Evolutionary conservation across 2,329 filamentous ascomycete species (phyloP), one percentile per base, ranked within the genome.

Genomic region (Cercospora zeina): DNA sequence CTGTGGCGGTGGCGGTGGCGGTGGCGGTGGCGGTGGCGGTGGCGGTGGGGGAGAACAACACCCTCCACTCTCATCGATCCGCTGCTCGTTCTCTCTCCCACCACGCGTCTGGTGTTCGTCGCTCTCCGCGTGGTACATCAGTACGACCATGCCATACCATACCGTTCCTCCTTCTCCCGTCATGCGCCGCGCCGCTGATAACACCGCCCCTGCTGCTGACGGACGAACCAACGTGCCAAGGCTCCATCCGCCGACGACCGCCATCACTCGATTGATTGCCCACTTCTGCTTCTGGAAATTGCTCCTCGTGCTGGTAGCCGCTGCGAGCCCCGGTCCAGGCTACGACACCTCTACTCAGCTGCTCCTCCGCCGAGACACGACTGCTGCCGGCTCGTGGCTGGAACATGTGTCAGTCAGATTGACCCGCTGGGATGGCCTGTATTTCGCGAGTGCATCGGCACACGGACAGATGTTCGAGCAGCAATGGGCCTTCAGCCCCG

Each of bases 361-460:
- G 31, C 69, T 82, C 70, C 69, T 27, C 24, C 24, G 71, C 70
- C 61, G 55, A 53, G 36, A 54, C 36, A 16, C 50, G 16, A 55
- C 53, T 54, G 7, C 60, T 24, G 64, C 69, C 55, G 37, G 67
- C 19, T 65, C 66, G 1, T 67, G 66, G 49, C 64, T 70, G n/a
- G 67, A 66, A 74, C 76, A 63, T 69, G 34, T 89, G 2, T 27
- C 80, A 19, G 76, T 81, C 34, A 85, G 85, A 47, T 78, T 95
- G 62, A 86, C 87, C 6, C 83, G 89, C 74, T 96, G 91, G 91
- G 91, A 96, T 74, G 89, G 87, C 33, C 80, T 96, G 67, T 95
- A 93, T 75, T 93, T 88, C 71, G 78, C 87, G 62, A 82, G 86
- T 67, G 74, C 80, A 49, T 84, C 89, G 4, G 80, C 80, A 45